Evolutionary conservation across 768 basidiomycete species (phyloP).

Genomic region (Tricholoma matsutake): DNA sequence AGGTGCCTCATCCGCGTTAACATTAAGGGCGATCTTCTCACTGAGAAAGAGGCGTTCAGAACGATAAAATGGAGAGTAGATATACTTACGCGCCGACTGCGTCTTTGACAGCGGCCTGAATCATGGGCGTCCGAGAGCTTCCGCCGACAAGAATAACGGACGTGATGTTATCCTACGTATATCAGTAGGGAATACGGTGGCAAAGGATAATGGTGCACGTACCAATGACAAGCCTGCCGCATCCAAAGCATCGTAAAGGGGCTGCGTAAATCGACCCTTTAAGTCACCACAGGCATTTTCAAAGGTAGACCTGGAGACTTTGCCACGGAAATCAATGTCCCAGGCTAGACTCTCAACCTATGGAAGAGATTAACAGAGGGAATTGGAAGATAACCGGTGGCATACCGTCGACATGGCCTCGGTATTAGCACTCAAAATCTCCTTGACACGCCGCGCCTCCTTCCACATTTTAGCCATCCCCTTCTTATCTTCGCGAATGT

Average conservation of each 20-base stretch:
- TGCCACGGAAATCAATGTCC: constrained; percentile 87
- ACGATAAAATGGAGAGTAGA: neutral
- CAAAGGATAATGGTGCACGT: constrained; percentile 16
- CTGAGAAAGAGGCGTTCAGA: constrained; percentile 27
- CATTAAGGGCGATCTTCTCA: constrained; percentile 86
- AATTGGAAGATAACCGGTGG: constrained; percentile 1
- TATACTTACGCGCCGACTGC: constrained; percentile 72
- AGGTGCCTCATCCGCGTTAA: constrained; percentile 95
- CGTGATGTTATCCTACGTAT: constrained; percentile 68
- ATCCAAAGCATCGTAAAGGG: constrained; percentile 70
- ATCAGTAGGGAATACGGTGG: neutral
- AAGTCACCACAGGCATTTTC: constrained; percentile 73
- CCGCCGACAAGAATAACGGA: constrained; percentile 96
- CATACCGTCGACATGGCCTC: constrained; percentile 73
- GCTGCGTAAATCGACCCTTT: constrained; percentile 57
- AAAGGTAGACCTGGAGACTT: constrained; percentile 74
- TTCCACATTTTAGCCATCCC: constrained; percentile 95
- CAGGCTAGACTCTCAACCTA: constrained; percentile 86
- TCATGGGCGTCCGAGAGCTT: constrained; percentile 85
- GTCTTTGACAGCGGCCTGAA: constrained; percentile 76
- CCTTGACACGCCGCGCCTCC: constrained; percentile 88
- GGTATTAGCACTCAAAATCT: constrained; percentile 88
- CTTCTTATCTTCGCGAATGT: constrained; percentile 68
- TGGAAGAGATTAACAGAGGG: constrained; percentile 3
- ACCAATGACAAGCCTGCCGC: constrained; percentile 68